Percentiles rank a stretch among this genome's conserved stretches.
These are phyloP conservation scores for Nakazawaea pomicola DNA, from an alignment of 805 yeast species.

Conservation along the genomic window DNA sequence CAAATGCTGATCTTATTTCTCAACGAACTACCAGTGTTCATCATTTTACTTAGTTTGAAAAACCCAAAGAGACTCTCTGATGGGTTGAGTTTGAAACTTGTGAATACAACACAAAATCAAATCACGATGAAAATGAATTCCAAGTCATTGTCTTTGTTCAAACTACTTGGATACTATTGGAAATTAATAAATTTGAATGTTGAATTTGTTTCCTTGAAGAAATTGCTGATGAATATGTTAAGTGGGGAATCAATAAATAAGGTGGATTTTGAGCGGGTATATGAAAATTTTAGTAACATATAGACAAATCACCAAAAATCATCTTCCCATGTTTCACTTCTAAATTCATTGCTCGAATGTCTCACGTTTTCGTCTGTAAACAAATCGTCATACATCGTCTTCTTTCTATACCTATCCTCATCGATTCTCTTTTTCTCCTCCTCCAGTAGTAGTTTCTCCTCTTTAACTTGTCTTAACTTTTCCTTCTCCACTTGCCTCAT, in stretches of 20 bases:
- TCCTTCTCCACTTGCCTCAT: conserved; percentile 34
- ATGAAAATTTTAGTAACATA: conserved; percentile 5
- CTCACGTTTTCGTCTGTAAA: conserved; percentile 41
- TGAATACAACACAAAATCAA: neutral
- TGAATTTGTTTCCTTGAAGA: neutral
- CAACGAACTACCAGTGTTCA: conserved; percentile 86
- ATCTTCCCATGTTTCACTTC: conserved; percentile 52
- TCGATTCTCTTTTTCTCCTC: conserved; percentile 32
- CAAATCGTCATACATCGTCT: conserved; percentile 42
- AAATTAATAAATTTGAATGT: conserved; percentile 25
- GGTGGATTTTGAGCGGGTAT: conserved; percentile 6
- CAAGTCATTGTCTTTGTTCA: conserved; percentile 21
- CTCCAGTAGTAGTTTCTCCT: conserved; percentile 22
- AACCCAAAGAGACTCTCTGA: conserved; percentile 64
- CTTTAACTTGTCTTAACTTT: conserved; percentile 17
- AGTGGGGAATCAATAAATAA: conserved; percentile 1
- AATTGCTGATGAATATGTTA: neutral
- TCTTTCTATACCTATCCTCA: conserved; percentile 33
- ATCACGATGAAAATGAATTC: conserved; percentile 21
- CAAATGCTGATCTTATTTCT: conserved; percentile 60
- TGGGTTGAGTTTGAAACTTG: conserved; percentile 35
- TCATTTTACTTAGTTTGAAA: conserved; percentile 70
- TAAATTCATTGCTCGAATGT: conserved; percentile 38
- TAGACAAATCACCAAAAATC: conserved; percentile 39
- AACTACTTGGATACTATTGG: conserved; percentile 24